A percentile compares a stretch with the other conserved stretches of the same genome.
Conservation (phyloP, 306 rosid species). For the Fagus sylvatica region DNA sequence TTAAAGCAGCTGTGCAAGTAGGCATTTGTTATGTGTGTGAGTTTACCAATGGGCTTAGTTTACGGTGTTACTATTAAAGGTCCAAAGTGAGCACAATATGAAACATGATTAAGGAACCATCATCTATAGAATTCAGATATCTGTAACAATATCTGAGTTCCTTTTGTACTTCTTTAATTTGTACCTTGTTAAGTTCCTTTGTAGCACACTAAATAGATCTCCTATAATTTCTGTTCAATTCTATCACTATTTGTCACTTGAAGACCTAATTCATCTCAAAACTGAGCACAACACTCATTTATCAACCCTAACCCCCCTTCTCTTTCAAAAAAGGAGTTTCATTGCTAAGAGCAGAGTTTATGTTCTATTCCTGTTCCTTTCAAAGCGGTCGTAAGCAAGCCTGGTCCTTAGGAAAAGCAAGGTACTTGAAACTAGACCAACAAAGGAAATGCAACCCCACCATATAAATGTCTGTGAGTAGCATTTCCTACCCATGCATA, state of each 20-base stretch:
- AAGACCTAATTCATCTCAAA: background rate
- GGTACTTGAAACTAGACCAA: conserved; percentile 64
- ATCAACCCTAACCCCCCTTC: too few species aligned
- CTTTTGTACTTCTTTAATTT: background rate
- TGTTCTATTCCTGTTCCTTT: conserved; percentile 28
- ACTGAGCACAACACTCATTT: background rate
- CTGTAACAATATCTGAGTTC: background rate
- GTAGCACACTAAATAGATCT: background rate
- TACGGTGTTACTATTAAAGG: too few species aligned
- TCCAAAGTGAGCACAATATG: background rate
- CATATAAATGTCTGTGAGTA: conserved; percentile 66
- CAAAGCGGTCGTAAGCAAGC: conserved; percentile 52
- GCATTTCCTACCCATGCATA: conserved; percentile 76
- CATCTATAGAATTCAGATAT: background rate
- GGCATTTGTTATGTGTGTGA: too few species aligned
- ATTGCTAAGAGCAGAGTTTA: conserved; percentile 9
- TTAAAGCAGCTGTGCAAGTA: too few species aligned
- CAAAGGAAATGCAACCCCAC: conserved; percentile 67
- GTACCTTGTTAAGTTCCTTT: background rate
- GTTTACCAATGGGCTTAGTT: too few species aligned
- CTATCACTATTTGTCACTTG: background rate
- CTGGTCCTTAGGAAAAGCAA: conserved; percentile 64
- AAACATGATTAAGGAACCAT: background rate
- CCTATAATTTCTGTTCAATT: background rate
- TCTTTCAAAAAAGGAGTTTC: background rate